These are phyloP conservation scores for Cystoisospora suis DNA, from an alignment of 169 alveolate species.

Conservation along the genomic window DNA sequence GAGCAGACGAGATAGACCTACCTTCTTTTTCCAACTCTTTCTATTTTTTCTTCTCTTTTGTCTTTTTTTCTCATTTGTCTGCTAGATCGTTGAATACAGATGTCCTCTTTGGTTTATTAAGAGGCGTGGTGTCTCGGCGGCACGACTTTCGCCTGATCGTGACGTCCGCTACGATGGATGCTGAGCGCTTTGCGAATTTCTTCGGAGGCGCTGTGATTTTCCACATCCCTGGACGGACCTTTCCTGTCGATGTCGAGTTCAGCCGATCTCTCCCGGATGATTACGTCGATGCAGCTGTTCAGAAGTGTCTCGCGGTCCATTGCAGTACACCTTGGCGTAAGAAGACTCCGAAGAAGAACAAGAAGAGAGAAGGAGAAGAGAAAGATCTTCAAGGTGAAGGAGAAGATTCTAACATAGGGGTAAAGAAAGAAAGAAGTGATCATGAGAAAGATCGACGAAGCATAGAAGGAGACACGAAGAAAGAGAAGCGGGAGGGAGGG, in stretches of 20 bases:
- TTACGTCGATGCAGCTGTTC: constrained; percentile 99
- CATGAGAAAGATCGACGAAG: not conserved
- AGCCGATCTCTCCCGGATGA: constrained; percentile 94
- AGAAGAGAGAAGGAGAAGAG: not conserved
- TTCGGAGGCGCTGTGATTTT: constrained; percentile 99
- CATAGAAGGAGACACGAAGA: not conserved
- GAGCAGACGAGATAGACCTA: too few relatives aligned
- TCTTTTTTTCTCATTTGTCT: not conserved
- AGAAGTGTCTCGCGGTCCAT: constrained; percentile 97
- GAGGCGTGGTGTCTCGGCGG: constrained; percentile 93
- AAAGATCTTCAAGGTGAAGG: not conserved
- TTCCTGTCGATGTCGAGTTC: constrained; percentile 95
- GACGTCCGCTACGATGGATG: constrained; percentile 99
- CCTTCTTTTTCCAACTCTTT: not conserved
- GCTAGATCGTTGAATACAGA: constrained; percentile 95
- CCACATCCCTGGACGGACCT: constrained; percentile 98
- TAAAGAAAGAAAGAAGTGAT: not conserved
- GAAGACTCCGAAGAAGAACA: not conserved
- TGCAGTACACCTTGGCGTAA: constrained; percentile 78
- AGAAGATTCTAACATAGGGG: not conserved
- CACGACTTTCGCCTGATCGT: constrained; percentile 97
- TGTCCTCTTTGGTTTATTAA: constrained; percentile 98
- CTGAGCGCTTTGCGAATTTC: constrained; percentile 95
- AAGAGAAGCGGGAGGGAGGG: not conserved
- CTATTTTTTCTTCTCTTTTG: not conserved